These are phyloP conservation scores for Crucibulum cyathiforme DNA, from an alignment of 1,284 basidiomycete species.

Conservation along the genomic window DNA sequence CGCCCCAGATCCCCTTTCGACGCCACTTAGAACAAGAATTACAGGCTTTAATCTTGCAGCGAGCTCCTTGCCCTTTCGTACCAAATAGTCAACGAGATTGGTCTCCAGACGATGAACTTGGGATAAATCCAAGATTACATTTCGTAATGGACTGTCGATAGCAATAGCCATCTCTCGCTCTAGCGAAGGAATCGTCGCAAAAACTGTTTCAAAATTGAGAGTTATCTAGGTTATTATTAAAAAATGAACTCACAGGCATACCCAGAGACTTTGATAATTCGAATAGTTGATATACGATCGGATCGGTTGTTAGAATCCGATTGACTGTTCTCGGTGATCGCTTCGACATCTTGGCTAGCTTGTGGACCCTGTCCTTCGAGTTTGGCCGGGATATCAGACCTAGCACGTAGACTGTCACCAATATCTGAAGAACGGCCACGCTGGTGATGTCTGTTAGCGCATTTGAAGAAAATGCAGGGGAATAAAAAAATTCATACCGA, in stretches of 20 bases:
- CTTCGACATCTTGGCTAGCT: not conserved
- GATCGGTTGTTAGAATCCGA: not conserved
- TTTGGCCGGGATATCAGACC: no score
- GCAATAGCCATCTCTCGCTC: not conserved
- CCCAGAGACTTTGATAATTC: constrained; percentile 17
- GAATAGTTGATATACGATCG: constrained; percentile 4
- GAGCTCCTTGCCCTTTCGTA: no score
- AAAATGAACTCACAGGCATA: constrained; percentile 18
- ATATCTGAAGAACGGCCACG: not conserved
- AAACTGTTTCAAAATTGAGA: not conserved
- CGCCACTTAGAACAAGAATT: no score
- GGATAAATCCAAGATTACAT: not conserved
- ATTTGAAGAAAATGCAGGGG: not conserved
- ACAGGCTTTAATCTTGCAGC: no score
- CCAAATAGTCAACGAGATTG: not conserved
- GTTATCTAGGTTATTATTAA: not conserved
- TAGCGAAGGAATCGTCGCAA: not conserved
- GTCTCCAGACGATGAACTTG: not conserved
- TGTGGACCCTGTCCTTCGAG: no score
- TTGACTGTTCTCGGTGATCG: not conserved
- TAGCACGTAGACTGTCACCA: no score
- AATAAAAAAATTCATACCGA: constrained; percentile 13
- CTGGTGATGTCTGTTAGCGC: constrained; percentile 1
- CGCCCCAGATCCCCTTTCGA: no score
- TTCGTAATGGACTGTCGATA: not conserved